Percentiles rank a stretch among this genome's conserved stretches.
Conservation (phyloP, 2,329 filamentous ascomycete species). For the Penicillium griseofulvum region DNA sequence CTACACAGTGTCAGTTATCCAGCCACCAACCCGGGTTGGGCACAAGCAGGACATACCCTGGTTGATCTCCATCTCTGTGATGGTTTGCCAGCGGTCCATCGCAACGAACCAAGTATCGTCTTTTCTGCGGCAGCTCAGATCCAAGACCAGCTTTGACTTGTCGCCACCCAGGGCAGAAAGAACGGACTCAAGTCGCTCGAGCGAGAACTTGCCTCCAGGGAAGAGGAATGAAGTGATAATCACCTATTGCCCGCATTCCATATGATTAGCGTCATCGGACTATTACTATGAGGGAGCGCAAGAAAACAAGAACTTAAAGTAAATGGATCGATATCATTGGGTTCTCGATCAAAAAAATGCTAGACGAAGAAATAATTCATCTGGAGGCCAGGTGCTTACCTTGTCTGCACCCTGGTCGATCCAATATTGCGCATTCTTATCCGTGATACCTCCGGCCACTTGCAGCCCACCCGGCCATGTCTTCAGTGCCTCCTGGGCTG, state of each 20-base stretch:
- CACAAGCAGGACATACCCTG: conserved; percentile 57
- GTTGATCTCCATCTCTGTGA: conserved; percentile 93
- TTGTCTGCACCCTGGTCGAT: conserved; percentile 84
- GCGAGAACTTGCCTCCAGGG: conserved; percentile 76
- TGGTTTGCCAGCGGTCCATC: conserved; percentile 98
- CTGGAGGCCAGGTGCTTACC: conserved; percentile 53
- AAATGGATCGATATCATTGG: neutral
- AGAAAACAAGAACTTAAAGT: conserved; percentile 2
- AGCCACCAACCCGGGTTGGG: neutral
- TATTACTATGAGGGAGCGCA: conserved; percentile 12
- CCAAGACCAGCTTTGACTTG: conserved; percentile 81
- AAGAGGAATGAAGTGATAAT: conserved; percentile 97
- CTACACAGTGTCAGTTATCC: conserved; percentile 47
- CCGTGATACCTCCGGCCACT: conserved; percentile 89
- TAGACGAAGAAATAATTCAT: neutral
- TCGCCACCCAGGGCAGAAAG: conserved; percentile 70
- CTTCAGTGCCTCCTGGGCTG: conserved; percentile 71
- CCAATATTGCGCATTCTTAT: conserved; percentile 81
- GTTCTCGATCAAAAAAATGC: neutral
- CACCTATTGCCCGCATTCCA: conserved; percentile 60
- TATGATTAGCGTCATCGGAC: conserved; percentile 18
- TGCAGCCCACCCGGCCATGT: conserved; percentile 81
- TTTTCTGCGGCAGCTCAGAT: conserved; percentile 82
- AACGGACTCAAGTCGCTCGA: conserved; percentile 70
- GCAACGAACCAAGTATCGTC: conserved; percentile 88